Percentiles rank a stretch among this genome's conserved stretches.
Conservation (phyloP, 208 protist species). For the Naegleria gruberi region DNA sequence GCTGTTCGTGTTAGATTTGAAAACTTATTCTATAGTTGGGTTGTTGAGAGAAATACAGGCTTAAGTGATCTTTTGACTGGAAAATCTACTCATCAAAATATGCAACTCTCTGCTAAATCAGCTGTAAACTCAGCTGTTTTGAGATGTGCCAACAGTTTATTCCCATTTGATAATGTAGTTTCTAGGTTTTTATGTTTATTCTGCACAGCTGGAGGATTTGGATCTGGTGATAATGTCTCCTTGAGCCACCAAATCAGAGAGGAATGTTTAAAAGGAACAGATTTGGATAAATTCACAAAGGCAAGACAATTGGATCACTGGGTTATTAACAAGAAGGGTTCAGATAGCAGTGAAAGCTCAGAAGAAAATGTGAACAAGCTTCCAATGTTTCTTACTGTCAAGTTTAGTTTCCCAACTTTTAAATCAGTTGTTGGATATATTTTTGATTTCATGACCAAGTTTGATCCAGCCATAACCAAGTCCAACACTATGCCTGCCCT, state of each 20-base stretch:
- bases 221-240: neutral
- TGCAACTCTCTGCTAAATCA: neutral
- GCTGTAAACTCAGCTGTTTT: neutral
- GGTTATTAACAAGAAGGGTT: neutral
- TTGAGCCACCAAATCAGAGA: neutral
- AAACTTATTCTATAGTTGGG: neutral
- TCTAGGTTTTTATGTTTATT: neutral
- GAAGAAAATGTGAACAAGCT: neutral
- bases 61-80: neutral
- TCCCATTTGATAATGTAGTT: neutral
- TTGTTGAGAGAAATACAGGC: neutral
- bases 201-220: neutral
- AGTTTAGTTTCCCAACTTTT: neutral
- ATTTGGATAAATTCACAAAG: slow-evolving; percentile 7
- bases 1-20: neutral
- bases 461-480: neutral
- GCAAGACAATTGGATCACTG: neutral
- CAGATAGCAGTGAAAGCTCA: neutral
- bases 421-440: neutral
- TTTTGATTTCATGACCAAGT: neutral
- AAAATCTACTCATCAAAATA: neutral
- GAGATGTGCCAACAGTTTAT: neutral
- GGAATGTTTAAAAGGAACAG: neutral
- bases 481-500: neutral
- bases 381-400: neutral